A percentile compares a stretch with the other conserved stretches of the same genome.
phyloP scores from a whole-genome alignment of 2,329 filamentous ascomycete species.

The Trichoderma hamatum region DNA sequence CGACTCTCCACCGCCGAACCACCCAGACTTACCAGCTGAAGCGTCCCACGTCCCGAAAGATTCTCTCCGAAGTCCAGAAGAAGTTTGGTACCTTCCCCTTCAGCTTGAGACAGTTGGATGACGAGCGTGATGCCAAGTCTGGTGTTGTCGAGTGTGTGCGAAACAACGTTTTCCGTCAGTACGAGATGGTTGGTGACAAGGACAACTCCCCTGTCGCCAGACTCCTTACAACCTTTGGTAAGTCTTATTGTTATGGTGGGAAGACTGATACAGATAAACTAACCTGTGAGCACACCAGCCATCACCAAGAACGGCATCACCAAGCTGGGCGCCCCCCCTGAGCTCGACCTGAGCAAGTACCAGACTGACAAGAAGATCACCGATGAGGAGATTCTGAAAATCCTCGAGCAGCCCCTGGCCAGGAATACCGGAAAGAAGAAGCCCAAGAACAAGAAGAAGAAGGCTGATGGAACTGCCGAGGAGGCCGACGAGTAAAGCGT shows the following conservation, averaged over 20 bases:
- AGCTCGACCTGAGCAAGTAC: conserved; percentile 77
- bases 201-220: conserved; percentile 83
- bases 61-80: conserved; percentile 92
- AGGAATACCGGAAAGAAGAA: conserved; percentile 92
- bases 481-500: conserved; percentile 32
- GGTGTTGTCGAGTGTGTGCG: conserved; percentile 96
- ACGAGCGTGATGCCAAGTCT: conserved; percentile 93
- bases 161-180: conserved; percentile 88
- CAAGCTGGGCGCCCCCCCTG: conserved; percentile 76
- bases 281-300: conserved; percentile 53
- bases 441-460: conserved; percentile 81
- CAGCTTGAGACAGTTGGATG: conserved; percentile 93
- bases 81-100: conserved; percentile 98
- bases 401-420: conserved; percentile 83
- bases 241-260: conserved; percentile 44
- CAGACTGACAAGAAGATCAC: conserved; percentile 98
- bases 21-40: conserved; percentile 90
- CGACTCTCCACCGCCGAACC: conserved; percentile 92
- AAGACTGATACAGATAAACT: conserved; percentile 27
- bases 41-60: conserved; percentile 88
- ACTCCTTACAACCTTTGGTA: conserved; percentile 90
- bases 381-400: conserved; percentile 93
- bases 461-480: conserved; percentile 44
- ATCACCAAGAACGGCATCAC: conserved; percentile 98
- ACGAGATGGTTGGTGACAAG: conserved; percentile 94